These are phyloP conservation scores for Simmondsia chinensis DNA, from an alignment of 148 eudicot species.

Conservation along the genomic window DNA sequence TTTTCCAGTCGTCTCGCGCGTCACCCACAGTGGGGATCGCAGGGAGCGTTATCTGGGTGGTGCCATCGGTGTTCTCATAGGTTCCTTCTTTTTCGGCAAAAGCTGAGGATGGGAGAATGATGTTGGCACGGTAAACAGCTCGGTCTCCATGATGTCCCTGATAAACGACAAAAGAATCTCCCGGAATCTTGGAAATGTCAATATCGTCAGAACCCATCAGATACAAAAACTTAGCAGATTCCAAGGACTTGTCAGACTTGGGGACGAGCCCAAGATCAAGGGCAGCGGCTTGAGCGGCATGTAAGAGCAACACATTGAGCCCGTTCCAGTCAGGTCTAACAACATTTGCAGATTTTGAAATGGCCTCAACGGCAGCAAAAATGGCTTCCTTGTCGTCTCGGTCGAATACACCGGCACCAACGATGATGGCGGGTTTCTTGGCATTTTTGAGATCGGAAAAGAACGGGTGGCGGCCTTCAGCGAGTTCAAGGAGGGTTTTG, in stretches of 20 bases:
- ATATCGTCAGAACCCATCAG: constrained; percentile 96
- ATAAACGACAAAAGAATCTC: constrained; percentile 88
- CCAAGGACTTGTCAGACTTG: constrained; percentile 60
- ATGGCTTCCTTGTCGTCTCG: constrained; percentile 84
- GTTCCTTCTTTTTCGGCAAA: constrained; percentile 90
- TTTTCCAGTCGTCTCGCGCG: constrained; percentile 98
- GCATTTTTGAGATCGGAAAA: constrained; percentile 51
- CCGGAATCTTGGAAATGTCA: constrained; percentile 54
- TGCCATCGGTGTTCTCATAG: constrained; percentile 82
- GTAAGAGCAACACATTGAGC: constrained; percentile 67
- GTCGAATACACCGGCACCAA: constrained; percentile 83
- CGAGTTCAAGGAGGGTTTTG: constrained; percentile 57
- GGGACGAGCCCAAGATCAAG: constrained; percentile 88
- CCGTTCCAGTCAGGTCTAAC: constrained; percentile 91
- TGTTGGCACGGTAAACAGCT: constrained; percentile 86
- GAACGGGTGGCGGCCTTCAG: constrained; percentile 73
- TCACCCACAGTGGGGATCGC: constrained; percentile 98
- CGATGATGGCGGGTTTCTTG: constrained; percentile 75
- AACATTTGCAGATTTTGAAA: constrained; percentile 52
- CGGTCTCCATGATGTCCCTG: constrained; percentile 97
- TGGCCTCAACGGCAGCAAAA: constrained; percentile 49
- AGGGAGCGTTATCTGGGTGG: constrained; percentile 72
- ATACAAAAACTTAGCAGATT: constrained; percentile 76
- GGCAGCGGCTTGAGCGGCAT: constrained; percentile 97
- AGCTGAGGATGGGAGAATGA: constrained; percentile 85